Conservation (phyloP, 192 early-diverging fungal genomes). For the Chytriomyces sp. region DNA sequence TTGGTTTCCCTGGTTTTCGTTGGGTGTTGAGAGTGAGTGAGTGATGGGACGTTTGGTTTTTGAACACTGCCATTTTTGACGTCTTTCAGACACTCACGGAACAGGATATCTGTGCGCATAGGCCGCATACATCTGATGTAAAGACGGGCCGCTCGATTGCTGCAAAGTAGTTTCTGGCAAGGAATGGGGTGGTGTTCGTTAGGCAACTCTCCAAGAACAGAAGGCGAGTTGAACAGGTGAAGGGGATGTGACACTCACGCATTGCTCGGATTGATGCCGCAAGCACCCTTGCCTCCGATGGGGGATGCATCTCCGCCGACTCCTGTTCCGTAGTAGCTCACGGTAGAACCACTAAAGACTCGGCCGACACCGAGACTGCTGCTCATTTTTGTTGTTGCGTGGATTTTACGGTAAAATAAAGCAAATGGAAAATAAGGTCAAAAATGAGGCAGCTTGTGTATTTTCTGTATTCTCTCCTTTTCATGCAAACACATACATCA, state of each 20-base stretch:
- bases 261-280: conserved; percentile 3
- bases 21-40: background rate
- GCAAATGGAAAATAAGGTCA: no score
- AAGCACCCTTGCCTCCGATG: conserved; percentile 6
- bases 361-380: background rate
- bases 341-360: conserved; percentile 8
- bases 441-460: no score
- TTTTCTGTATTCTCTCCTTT: no score
- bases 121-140: conserved; percentile 3
- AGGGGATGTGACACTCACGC: background rate
- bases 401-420: no score
- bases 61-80: background rate
- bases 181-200: background rate
- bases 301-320: conserved; percentile 19
- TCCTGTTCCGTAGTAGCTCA: conserved; percentile 26
- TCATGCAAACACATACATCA: no score
- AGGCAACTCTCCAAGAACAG: background rate
- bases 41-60: background rate
- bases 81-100: conserved; percentile 4
- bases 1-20: background rate
- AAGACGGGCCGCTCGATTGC: background rate
- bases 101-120: conserved; percentile 16
- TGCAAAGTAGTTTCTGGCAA: conserved; percentile 31
- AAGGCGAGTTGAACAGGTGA: background rate
- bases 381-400: no score